phyloP scores from a whole-genome alignment of 2,329 filamentous ascomycete genomes.

The Beauveria brongniartii region DNA sequence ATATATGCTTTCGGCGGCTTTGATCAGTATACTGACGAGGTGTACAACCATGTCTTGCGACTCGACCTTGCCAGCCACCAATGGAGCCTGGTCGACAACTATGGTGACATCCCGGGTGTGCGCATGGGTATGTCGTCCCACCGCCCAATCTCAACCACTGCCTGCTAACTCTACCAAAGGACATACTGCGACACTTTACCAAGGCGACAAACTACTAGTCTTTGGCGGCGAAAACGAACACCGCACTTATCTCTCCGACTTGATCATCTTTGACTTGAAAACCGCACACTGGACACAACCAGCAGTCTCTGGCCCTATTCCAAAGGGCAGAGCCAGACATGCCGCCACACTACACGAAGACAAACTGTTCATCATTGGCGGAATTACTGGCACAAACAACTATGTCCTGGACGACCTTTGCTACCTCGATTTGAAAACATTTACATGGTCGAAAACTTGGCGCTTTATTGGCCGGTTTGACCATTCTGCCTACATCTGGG shows the following conservation, averaged over 20 bases:
- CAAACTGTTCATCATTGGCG: conserved; percentile 90
- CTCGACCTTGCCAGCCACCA: conserved; percentile 81
- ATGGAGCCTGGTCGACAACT: conserved; percentile 96
- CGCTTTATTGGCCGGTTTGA: conserved; percentile 92
- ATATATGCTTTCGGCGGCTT: conserved; percentile 98
- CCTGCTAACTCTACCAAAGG: conserved; percentile 41
- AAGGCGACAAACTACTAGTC: conserved; percentile 90
- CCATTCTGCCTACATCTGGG: conserved; percentile 88
- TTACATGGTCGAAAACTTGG: conserved; percentile 95
- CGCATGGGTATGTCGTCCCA: conserved; percentile 66
- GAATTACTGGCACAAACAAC: conserved; percentile 89
- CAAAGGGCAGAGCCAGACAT: conserved; percentile 85
- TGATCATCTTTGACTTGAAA: conserved; percentile 92
- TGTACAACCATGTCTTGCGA: conserved; percentile 94
- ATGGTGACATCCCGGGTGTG: conserved; percentile 93
- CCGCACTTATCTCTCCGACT: conserved; percentile 85
- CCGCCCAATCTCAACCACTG: not conserved
- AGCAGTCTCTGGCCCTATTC: conserved; percentile 72
- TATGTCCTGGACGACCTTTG: conserved; percentile 92
- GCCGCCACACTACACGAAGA: conserved; percentile 92
- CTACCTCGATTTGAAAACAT: conserved; percentile 93
- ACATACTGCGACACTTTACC: conserved; percentile 89
- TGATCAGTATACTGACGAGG: conserved; percentile 97
- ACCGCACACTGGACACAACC: conserved; percentile 95
- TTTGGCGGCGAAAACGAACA: conserved; percentile 99